These are phyloP conservation scores for Tilletia caries DNA, from an alignment of 1,284 basidiomycete species.

Conservation along the genomic window DNA sequence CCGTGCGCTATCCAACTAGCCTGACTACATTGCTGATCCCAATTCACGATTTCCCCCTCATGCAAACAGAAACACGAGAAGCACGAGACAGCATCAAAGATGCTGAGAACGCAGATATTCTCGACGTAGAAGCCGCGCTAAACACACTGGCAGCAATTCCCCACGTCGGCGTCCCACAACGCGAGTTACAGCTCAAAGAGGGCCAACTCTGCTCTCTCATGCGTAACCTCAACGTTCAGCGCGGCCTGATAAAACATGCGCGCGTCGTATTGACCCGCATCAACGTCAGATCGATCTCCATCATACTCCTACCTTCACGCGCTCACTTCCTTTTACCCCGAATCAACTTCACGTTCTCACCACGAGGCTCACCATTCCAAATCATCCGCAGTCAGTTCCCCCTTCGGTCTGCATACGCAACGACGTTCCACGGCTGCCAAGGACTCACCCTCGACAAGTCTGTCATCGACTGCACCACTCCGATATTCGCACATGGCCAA, in stretches of 20 bases:
- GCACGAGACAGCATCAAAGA: background rate
- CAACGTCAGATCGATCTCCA: background rate
- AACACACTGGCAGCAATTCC: background rate
- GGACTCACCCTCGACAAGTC: background rate
- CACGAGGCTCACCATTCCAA: background rate
- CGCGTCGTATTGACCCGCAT: background rate
- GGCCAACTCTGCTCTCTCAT: background rate
- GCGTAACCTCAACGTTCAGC: background rate
- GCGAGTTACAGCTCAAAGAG: background rate
- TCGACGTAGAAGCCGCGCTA: background rate
- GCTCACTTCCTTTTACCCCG: background rate
- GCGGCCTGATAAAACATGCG: background rate
- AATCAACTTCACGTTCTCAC: background rate
- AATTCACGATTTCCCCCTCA: too few species aligned
- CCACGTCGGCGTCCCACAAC: background rate
- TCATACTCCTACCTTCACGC: background rate
- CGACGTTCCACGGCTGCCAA: constrained; percentile 4
- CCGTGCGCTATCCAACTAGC: too few species aligned
- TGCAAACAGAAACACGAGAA: background rate
- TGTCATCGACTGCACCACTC: background rate
- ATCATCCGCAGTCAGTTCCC: background rate
- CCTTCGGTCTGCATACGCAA: background rate
- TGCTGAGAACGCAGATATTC: background rate
- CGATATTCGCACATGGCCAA: background rate
- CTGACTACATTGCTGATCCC: too few species aligned